Conservation (phyloP, 2,329 filamentous ascomycete species). For the Neopestalotiopsis sp. region DNA sequence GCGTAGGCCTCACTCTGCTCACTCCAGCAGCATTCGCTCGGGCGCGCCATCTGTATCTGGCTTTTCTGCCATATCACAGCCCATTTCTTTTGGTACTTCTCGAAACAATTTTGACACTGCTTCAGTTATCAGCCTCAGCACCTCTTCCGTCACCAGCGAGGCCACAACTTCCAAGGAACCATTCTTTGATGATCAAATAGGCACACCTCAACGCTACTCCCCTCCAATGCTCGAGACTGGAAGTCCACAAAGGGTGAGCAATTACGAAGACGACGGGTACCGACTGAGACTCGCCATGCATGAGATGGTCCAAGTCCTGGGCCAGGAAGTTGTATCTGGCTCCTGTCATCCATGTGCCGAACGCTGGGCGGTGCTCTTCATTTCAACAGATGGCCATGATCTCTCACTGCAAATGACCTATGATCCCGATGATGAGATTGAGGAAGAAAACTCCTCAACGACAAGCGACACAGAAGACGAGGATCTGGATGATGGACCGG, state of each 20-base stretch:
- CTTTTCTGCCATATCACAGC: conserved; percentile 71
- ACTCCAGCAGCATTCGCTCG: conserved; percentile 66
- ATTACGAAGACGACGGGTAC: conserved; percentile 68
- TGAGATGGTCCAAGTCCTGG: conserved; percentile 71
- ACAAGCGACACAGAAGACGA: conserved; percentile 68
- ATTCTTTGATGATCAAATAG: conserved; percentile 59
- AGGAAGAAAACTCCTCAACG: conserved; percentile 66
- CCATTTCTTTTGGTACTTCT: conserved; percentile 63
- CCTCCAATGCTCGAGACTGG: conserved; percentile 53
- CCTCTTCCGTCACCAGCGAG: conserved; percentile 75
- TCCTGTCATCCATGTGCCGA: conserved; percentile 81
- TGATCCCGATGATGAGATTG: conserved; percentile 68
- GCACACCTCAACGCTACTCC: conserved; percentile 59
- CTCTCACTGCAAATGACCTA: conserved; percentile 76
- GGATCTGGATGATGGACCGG: conserved; percentile 62
- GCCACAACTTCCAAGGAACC: conserved; percentile 69
- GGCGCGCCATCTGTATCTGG: conserved; percentile 72
- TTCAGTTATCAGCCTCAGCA: conserved; percentile 74
- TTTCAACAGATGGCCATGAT: conserved; percentile 73
- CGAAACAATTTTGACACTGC: conserved; percentile 67
- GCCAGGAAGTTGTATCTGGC: conserved; percentile 67
- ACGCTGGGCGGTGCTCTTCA: conserved; percentile 81
- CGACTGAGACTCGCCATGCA: conserved; percentile 71
- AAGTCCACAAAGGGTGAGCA: conserved; percentile 49
- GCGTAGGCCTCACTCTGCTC: conserved; percentile 65